Evolutionary conservation across 139 green algal genomes (phyloP), one percentile per base, ranked within the genome.

Genomic region (Parachlorella kessleri): DNA sequence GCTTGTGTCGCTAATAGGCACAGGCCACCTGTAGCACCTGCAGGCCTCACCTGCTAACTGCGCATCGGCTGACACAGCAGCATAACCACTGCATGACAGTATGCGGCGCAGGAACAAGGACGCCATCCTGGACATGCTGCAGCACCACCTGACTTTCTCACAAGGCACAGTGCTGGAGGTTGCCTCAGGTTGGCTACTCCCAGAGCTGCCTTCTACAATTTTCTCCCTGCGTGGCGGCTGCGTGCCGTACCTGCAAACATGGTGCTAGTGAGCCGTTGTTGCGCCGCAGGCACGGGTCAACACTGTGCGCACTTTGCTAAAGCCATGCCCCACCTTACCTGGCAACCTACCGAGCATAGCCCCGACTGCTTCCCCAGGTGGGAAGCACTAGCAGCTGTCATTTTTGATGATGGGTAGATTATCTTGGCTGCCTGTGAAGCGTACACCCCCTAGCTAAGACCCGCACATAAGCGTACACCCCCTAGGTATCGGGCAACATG

Each of bases 201-300:
- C n/a, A n/a, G n/a, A n/a, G n/a, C n/a, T n/a, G n/a, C n/a, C n/a
- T n/a, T n/a, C n/a, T n/a, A n/a, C n/a, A n/a, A n/a, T n/a, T n/a
- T n/a, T n/a, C n/a, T n/a, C n/a, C n/a, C n/a, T n/a, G n/a, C n/a
- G n/a, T n/a, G n/a, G n/a, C n/a, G n/a, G n/a, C n/a, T n/a, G n/a
- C n/a, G n/a, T n/a, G n/a, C n/a, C n/a, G n/a, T n/a, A n/a, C n/a
- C n/a, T n/a, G n/a, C n/a, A n/a, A n/a, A n/a, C n/a, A n/a, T n/a
- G n/a, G n/a, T n/a, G n/a, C n/a, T n/a, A n/a, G n/a, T n/a, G n/a
- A n/a, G n/a, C n/a, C n/a, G n/a, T n/a, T n/a, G n/a, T n/a, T n/a
- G n/a, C 48, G 84, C 87, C 23, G 80, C 42, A 54, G 87, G 87
- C n/a, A 87, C 81, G 1, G 87, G 84, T 4, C 86, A 93, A 74